A percentile compares a stretch with the other conserved stretches of the same genome.
Conservation (phyloP, 225 moss, liverwort and hornwort genomes). For the Ulota crispa region DNA sequence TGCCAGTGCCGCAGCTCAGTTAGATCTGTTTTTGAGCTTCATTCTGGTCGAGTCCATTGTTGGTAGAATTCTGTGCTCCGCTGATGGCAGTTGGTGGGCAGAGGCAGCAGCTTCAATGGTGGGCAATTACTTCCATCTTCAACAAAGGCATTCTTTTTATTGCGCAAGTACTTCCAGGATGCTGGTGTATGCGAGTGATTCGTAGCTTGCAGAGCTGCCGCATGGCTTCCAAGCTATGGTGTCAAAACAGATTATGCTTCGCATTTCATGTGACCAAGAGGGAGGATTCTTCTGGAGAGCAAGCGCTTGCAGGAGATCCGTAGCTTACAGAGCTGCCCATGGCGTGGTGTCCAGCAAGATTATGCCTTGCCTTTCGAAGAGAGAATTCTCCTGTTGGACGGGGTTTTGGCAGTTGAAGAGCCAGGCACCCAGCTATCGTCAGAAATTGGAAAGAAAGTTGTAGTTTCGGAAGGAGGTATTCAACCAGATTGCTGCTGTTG, state of each 20-base stretch:
- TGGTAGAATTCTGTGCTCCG: neutral
- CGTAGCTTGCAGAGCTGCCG: neutral
- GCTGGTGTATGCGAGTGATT: neutral
- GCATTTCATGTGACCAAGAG: constrained; percentile 8
- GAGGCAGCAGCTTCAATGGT: constrained; percentile 6
- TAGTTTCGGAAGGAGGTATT: neutral
- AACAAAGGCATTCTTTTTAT: neutral
- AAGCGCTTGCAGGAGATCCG: neutral
- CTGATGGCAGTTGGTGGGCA: neutral
- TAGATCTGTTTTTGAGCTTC: neutral
- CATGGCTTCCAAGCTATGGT: constrained; percentile 1
- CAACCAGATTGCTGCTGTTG: neutral
- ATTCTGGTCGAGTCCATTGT: neutral
- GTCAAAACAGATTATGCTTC: neutral
- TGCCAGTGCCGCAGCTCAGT: neutral
- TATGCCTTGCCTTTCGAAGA: neutral
- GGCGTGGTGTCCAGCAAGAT: constrained; percentile 8
- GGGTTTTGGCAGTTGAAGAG: neutral
- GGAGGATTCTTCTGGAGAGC: neutral
- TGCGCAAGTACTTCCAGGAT: neutral
- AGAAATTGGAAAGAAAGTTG: constrained; percentile 6
- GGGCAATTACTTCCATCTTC: neutral
- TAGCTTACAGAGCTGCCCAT: neutral
- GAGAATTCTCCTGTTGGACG: neutral
- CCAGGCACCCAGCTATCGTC: neutral